Evolutionary conservation across 345 rosid genomes (phyloP), one percentile per base, ranked within the genome.

Genomic region (Dimocarpus longan): DNA sequence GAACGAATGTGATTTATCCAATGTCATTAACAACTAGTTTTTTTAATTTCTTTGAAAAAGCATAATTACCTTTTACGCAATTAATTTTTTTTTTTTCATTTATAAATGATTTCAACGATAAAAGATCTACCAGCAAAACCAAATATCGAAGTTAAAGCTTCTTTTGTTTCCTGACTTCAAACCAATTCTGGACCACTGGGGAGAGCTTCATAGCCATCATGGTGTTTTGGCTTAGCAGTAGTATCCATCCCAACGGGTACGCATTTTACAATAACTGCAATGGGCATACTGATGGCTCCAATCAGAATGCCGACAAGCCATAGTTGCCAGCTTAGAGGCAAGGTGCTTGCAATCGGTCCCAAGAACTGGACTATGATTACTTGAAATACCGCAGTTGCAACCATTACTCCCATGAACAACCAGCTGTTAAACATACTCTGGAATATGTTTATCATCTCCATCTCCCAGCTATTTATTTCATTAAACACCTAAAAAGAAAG

Each of bases 291-390:
- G 18, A 90, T 24, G 4, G 94, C 88, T 48, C 99, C 98, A 24
- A 94, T 79, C 64, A 88, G 37, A 75, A 93, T 40, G 83, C 97
- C 78, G n/a, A 92, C 87, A 40, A 90, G 76, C 99, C 99, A 96
- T 32, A 88, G 84, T 66, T 91, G 89, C 99, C 96, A 92, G 81
- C 89, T 92, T 59, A n/a, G n/a, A n/a, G n/a, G n/a, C n/a, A n/a
- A n/a, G n/a, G n/a, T n/a, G n/a, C n/a, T n/a, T n/a, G n/a, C n/a
- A n/a, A n/a, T n/a, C n/a, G n/a, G n/a, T n/a, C n/a, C n/a, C n/a
- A n/a, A n/a, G n/a, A n/a, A n/a, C n/a, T n/a, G n/a, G n/a, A n/a
- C n/a, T n/a, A n/a, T n/a, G n/a, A n/a, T n/a, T n/a, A 87, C 93
- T 79, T 95, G 98, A 86, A 93, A 90, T 44, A 80, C 88, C 7